Evolutionary conservation across 345 rosid species (phyloP).

Genomic region (Erysimum cheiranthoides): DNA sequence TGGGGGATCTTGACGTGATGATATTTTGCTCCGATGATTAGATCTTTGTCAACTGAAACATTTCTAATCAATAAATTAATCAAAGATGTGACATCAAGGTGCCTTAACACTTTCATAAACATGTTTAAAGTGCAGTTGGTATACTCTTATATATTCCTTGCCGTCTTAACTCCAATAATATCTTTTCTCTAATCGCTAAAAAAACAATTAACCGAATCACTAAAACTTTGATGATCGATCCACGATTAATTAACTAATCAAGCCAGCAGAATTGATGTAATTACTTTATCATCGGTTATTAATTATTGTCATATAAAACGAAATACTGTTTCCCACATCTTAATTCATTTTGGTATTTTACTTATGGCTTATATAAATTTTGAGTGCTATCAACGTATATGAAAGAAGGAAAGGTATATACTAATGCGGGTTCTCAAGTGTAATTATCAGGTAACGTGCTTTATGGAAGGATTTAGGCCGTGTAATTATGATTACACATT

Average conservation of each 20-base stretch:
- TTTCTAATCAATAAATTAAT: constrained; percentile 1
- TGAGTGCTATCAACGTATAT: constrained; percentile 15
- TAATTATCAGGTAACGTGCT: constrained; percentile 41
- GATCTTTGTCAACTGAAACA: constrained; percentile 9
- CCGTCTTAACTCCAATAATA: neutral
- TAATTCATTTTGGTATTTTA: neutral
- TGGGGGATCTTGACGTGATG: neutral
- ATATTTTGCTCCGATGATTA: neutral
- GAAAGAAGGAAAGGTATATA: constrained; percentile 2
- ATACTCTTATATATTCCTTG: neutral
- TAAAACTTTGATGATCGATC: neutral
- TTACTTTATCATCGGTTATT: neutral
- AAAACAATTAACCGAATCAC: neutral
- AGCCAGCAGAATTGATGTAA: neutral
- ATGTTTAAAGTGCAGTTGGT: constrained; percentile 1
- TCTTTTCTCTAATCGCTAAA: neutral
- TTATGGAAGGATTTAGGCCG: constrained; percentile 23
- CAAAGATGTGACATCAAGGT: neutral
- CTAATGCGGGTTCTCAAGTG: constrained; percentile 19
- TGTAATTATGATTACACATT: constrained; percentile 40
- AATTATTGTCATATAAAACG: neutral
- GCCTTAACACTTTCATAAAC: neutral
- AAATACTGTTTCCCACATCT: neutral
- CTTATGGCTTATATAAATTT: neutral
- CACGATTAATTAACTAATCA: neutral